Percentiles rank a stretch among this genome's conserved stretches.
Evolutionary conservation across 192 early-diverging fungal genomes (phyloP).

Genomic region (Gigaspora rosea): DNA sequence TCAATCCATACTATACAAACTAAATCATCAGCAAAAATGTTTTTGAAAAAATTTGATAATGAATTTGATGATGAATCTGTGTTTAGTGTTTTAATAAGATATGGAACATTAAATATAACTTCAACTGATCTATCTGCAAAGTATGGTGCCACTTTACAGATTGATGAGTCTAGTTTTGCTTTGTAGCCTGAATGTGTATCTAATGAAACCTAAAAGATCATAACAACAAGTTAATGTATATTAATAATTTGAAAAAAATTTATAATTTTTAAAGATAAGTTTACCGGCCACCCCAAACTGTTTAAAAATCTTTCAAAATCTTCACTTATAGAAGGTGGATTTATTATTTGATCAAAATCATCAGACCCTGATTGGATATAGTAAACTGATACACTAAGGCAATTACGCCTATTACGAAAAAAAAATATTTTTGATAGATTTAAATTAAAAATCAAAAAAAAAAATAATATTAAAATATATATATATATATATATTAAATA

Average conservation of each 20-base stretch:
- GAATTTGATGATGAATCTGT: constrained; percentile 33
- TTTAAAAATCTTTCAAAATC: constrained; percentile 73
- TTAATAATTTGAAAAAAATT: no score
- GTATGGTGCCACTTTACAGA: constrained; percentile 68
- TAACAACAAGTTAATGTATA: neutral
- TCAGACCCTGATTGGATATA: constrained; percentile 61
- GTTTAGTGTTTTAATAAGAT: constrained; percentile 47
- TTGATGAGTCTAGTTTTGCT: constrained; percentile 52
- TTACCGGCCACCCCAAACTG: constrained; percentile 73
- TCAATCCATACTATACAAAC: constrained; percentile 77
- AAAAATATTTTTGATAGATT: neutral
- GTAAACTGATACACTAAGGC: constrained; percentile 63
- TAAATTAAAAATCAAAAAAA: neutral
- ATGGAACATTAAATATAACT: constrained; percentile 73
- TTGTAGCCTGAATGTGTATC: constrained; percentile 64
- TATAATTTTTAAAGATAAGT: neutral
- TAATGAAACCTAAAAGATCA: constrained; percentile 47
- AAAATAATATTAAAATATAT: neutral
- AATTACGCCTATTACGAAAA: constrained; percentile 58
- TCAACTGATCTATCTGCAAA: constrained; percentile 68
- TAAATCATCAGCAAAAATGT: constrained; percentile 55
- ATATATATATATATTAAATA: neutral
- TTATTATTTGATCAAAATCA: constrained; percentile 54
- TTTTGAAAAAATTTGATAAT: constrained; percentile 50
- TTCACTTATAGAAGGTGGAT: constrained; percentile 45